Evolutionary conservation across 23 red algal species (phyloP).

Genomic region (Agarophyton chilense): DNA sequence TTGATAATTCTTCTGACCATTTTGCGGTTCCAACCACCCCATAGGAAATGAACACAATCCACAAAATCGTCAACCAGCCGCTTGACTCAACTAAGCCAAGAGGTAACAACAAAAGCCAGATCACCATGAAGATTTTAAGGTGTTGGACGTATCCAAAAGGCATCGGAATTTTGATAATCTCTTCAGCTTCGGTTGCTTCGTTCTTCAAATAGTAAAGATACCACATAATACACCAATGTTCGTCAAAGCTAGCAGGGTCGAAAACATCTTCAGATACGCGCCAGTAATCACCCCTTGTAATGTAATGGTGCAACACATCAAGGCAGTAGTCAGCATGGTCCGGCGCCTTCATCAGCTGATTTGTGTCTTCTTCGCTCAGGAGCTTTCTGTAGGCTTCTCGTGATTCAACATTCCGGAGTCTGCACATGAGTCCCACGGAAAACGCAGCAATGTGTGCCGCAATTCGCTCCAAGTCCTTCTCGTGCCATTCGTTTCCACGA

Average conservation of each 20-base stretch:
- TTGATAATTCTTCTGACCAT: conserved; percentile 31
- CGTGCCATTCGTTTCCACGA: conserved; percentile 32
- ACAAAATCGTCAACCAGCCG: conserved; percentile 55
- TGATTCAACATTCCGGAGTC: conserved; percentile 4
- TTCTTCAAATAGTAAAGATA: conserved; percentile 5
- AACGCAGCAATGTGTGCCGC: conserved; percentile 36
- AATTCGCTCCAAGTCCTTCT: conserved; percentile 49
- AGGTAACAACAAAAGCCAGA: conserved; percentile 57
- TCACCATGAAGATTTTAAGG: conserved; percentile 44
- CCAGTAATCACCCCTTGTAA: not conserved
- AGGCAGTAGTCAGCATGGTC: conserved; percentile 47
- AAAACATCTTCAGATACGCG: not conserved
- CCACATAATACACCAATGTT: not conserved
- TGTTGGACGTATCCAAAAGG: conserved; percentile 57
- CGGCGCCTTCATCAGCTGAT: not conserved
- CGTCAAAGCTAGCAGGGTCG: not conserved
- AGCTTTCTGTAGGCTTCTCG: not conserved
- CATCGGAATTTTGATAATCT: conserved; percentile 24
- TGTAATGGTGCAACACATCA: conserved; percentile 37
- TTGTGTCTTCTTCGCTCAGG: conserved; percentile 9
- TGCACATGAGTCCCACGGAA: conserved; percentile 1
- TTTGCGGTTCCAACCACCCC: conserved; percentile 50
- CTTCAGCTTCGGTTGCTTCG: conserved; percentile 1
- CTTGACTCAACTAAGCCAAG: conserved; percentile 34
- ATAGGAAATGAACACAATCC: conserved; percentile 55